Percentiles rank a stretch among this genome's conserved stretches.
Conservation (phyloP, 2,329 filamentous ascomycete genomes). For the Thielaviopsis euricoi region DNA sequence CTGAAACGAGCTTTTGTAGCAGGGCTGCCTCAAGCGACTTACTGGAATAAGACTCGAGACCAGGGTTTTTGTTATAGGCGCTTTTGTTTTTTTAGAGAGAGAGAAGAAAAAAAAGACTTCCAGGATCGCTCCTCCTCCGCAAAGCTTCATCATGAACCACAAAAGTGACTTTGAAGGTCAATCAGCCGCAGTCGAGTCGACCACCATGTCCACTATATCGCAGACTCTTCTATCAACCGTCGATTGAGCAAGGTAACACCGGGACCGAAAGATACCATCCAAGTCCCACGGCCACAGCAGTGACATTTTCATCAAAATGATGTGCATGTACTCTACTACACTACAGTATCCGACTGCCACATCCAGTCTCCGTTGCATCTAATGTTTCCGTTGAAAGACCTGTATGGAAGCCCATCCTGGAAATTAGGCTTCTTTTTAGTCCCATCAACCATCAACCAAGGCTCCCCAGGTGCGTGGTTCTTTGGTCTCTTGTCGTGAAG, state of each 20-base stretch:
- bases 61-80: neutral
- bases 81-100: neutral
- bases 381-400: neutral
- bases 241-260: neutral
- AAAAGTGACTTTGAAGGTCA: neutral
- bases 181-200: too few relatives aligned
- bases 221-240: neutral
- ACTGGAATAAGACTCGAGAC: neutral
- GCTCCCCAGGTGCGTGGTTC: too few relatives aligned
- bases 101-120: neutral
- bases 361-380: neutral
- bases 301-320: too few relatives aligned
- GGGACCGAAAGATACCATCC: neutral
- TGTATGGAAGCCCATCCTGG: neutral
- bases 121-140: neutral
- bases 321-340: too few relatives aligned
- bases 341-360: too few relatives aligned
- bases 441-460: too few relatives aligned
- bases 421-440: neutral
- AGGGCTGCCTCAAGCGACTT: conserved; percentile 1
- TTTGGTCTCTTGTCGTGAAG: too few relatives aligned
- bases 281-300: neutral
- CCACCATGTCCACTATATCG: neutral
- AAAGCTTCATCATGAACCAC: neutral
- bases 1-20: conserved; percentile 1